Evolutionary conservation across 2,329 filamentous ascomycete species (phyloP), one percentile per base, ranked within the genome.

Genomic region (Pseudogymnoascus sp.): DNA sequence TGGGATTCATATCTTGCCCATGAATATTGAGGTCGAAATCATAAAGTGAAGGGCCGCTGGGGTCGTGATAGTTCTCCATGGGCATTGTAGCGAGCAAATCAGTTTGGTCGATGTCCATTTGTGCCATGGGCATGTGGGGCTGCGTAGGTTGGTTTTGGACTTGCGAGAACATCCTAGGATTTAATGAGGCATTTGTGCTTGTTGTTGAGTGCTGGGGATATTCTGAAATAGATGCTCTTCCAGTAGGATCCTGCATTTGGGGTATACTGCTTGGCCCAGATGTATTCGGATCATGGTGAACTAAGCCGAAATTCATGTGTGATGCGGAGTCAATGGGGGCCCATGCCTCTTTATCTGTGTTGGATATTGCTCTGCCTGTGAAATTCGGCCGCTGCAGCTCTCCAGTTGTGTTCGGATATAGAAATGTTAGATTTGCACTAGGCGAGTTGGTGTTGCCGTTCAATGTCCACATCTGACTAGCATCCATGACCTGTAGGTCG

Each of bases 371-470:
- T 9, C 12, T 41, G 38, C 4, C 9, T 41, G 12, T 41, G 38
- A 41, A 41, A 41, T 41, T 41, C 38, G 62, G 61, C 18, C 50
- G 61, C 25, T 57, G 28, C 25, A 64, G 61, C 8, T 65, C 64
- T 7, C 64, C 64, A 38, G 58, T 66, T 47, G 64, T 65, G 32
- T 64, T 67, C 63, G 70, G 69, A 70, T 91, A 95, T 69, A 95
- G 83, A 61, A 93, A 81, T 0, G 90, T 92, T 4, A 96, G 76
- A 69, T 90, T 94, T 0, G 90, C 91, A 64, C 86, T 91, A 1
- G 89, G 88, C 2, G 90, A 94, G 69, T 95, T 91, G 61, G 90
- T 91, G 1, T 88, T 93, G 11, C 91, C 91, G 0, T 90, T 91
- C 14, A 96, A 75, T 6, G 90, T 91, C 88, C 89, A 94, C 39